Evolutionary conservation across 306 rosid species (phyloP), one percentile per base, ranked within the genome.

Genomic region (Calophaca sinica): DNA sequence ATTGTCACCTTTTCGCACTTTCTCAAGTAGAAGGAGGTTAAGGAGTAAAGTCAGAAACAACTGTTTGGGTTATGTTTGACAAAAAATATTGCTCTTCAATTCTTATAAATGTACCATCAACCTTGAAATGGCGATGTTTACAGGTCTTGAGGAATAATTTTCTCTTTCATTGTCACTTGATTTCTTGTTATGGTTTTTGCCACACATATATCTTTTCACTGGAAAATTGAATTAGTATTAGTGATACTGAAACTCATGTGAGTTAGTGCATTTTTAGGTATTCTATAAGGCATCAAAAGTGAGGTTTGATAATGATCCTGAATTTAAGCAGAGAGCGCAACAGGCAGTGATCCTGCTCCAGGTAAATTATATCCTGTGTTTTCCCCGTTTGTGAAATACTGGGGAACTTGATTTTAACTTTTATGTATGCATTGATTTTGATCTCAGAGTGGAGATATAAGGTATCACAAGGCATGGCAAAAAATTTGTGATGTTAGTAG

Each of bases 401-500:
- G 13, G 58, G 54, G 4, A 62, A 33, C 46, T 41, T 33, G 13
- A 15, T 65, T 59, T 57, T 74, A 29, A 72, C 61, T 54, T 75
- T 6, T 48, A 53, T 15, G 15, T 15, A 20, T 74, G 64, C 29
- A 44, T 72, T 66, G 15, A 79, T 82, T 79, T 59, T 75, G 49
- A n/a, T 71, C 70, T 79, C 84, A 94, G 97, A 87, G 96, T 65
- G 97, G 99, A 69, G 91, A 92, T 36, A 49, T 50, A 52, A 85
- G 68, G 78, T 94, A 92, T 74, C 96, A 77, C 7, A 80, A 83
- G 72, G 97, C 97, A 51, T 94, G 99, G 97, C 65, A 81, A 45
- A 84, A 87, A 75, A 94, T 94, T 48, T 94, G 97, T 81, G 97
- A 87, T 81, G 82, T 92, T 80, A 92, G 99, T 76, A 86, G 96